These are phyloP conservation scores for Aureobasidium namibiae DNA, from an alignment of 2,329 filamentous ascomycete genomes.

Conservation along the genomic window DNA sequence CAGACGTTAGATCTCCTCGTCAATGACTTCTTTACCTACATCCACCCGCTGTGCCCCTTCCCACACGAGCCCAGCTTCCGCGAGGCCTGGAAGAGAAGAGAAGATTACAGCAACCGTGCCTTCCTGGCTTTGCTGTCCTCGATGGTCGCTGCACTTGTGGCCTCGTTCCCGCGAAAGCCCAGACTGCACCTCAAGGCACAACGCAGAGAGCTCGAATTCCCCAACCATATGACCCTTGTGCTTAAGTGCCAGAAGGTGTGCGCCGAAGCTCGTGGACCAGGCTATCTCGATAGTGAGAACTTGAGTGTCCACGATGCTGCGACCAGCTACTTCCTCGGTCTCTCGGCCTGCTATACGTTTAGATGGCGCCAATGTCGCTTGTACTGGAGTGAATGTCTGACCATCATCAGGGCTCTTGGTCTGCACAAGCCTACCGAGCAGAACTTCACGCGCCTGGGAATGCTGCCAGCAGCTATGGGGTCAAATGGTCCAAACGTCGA, in stretches of 20 bases:
- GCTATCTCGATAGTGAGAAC: constrained; percentile 46
- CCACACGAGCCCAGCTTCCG: constrained; percentile 73
- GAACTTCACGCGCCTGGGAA: constrained; percentile 30
- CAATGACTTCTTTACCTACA: constrained; percentile 77
- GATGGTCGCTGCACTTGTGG: constrained; percentile 66
- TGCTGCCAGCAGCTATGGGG: constrained; percentile 29
- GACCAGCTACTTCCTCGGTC: constrained; percentile 66
- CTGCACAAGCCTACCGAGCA: constrained; percentile 49
- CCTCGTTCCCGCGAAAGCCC: constrained; percentile 66
- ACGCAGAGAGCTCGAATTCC: constrained; percentile 56
- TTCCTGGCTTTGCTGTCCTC: constrained; percentile 65
- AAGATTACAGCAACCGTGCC: constrained; percentile 56
- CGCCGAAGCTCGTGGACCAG: constrained; percentile 55
- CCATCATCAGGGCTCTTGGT: constrained; percentile 59
- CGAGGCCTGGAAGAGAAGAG: constrained; percentile 56
- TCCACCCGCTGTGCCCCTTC: constrained; percentile 68
- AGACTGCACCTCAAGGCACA: constrained; percentile 61
- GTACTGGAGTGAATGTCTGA: constrained; percentile 65
- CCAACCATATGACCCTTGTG: constrained; percentile 60
- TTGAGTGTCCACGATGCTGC: constrained; percentile 55
- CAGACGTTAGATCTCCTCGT: constrained; percentile 60
- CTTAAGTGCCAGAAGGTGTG: constrained; percentile 64
- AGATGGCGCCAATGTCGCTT: constrained; percentile 59
- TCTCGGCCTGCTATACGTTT: constrained; percentile 60
- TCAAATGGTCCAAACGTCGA: constrained; percentile 29